Evolutionary conservation across 768 basidiomycete species (phyloP).

Genomic region (Ephemerocybe angulata): DNA sequence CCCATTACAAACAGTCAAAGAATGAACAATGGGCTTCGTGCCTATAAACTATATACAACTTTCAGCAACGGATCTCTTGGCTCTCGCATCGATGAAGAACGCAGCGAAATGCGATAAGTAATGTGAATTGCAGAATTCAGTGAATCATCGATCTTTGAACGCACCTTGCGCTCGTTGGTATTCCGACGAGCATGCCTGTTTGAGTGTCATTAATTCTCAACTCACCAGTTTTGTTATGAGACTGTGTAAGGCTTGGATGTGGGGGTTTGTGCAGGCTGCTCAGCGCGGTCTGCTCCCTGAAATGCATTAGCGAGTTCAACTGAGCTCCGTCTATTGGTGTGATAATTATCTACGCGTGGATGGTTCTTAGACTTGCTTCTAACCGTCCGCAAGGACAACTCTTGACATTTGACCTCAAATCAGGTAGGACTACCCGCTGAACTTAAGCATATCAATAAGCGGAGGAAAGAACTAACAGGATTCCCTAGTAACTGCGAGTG

Average conservation of each 20-base stretch:
- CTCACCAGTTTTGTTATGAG: constrained; percentile 24
- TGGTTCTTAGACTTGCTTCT: constrained; percentile 17
- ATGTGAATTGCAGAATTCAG: constrained; percentile 82
- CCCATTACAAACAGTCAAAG: too few species aligned
- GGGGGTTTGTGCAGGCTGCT: constrained; percentile 34
- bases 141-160: constrained; percentile 84
- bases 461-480: constrained; percentile 90
- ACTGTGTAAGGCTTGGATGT: constrained; percentile 39
- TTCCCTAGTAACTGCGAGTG: constrained; percentile 86
- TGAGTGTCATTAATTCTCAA: constrained; percentile 68
- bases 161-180: constrained; percentile 75
- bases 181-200: constrained; percentile 73
- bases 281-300: constrained; percentile 34
- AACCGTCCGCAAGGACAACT: constrained; percentile 24
- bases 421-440: constrained; percentile 81
- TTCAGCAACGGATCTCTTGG: constrained; percentile 60
- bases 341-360: constrained; percentile 49
- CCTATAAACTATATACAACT: constrained; percentile 33
- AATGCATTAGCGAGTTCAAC: constrained; percentile 42
- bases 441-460: constrained; percentile 90
- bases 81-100: constrained; percentile 79
- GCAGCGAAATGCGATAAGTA: constrained; percentile 79
- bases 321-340: constrained; percentile 34
- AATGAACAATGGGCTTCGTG: constrained; percentile 23
- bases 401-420: constrained; percentile 68